Base-by-base conservation (phyloP, 306 rosid species). In the Prunus davidiana region DNA sequence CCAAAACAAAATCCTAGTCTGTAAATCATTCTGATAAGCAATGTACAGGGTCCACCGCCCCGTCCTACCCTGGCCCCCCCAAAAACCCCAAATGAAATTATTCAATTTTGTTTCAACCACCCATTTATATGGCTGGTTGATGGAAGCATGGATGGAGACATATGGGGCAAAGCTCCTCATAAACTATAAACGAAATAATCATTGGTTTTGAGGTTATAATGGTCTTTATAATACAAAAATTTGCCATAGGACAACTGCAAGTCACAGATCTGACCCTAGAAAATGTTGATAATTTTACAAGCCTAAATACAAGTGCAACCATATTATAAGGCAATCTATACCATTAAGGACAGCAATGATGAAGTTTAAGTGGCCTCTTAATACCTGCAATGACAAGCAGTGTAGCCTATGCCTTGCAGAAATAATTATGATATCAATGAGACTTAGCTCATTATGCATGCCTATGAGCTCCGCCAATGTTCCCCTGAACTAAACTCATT, bases 401-500 rank as follows among this genome's bases (percentile, higher is more conserved):
- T 61, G 46, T n/a, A 0, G 18, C 58, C 56, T 46, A 38, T 2
- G 12, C 34, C 32, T 30, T 61, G 70, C 78, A 74, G 51, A 63
- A 75, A 82, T 28, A 47, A 55, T 60, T 66, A 45, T 55, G 68
- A 67, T 51, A 71, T 69, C 32, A 64, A 52, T 52, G 71, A 2
- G 47, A 79, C 63, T 24, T 52, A 63, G 54, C 49, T 62, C 67
- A 45, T 19, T 47, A 75, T 71, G 9, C 49, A 45, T 3, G 67
- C 20, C 58, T 54, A 69, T 75, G 67, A 72, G 64, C 75, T 69
- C 65, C 62, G 69, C 67, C 47, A 4, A 56, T 7, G 55, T 50
- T 77, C 60, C 43, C 71, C 27, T 18, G 38, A 54, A 80, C 81
- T 78, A 75, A 3, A 71, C 12, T 58, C 70, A 69, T 43, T 79